phyloP scores from a whole-genome alignment of 306 rosid species.

The Cicer chorassanicum region DNA sequence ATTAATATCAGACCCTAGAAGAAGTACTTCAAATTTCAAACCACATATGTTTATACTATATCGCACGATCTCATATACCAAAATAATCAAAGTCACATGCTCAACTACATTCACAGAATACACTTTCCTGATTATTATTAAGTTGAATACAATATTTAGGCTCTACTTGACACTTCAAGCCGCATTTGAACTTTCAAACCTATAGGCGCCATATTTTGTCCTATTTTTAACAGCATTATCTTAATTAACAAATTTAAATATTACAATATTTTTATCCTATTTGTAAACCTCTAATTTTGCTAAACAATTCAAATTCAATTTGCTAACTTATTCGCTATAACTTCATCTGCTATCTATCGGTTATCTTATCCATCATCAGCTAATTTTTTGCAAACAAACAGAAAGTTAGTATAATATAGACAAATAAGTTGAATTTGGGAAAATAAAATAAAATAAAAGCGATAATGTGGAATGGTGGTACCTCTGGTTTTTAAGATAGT shows the following conservation, averaged over 20 bases:
- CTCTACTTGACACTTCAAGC: too few relatives aligned
- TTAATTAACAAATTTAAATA: too few relatives aligned
- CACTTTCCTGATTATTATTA: constrained; percentile 22
- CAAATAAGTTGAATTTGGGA: neutral
- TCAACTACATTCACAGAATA: constrained; percentile 33
- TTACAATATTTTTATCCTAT: too few relatives aligned
- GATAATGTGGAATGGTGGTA: constrained; percentile 7
- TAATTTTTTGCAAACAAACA: too few relatives aligned
- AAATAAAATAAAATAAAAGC: neutral
- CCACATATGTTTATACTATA: neutral
- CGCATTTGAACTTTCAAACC: too few relatives aligned
- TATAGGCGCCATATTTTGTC: too few relatives aligned
- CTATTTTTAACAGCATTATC: too few relatives aligned
- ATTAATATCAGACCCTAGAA: constrained; percentile 6
- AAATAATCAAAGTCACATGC: neutral
- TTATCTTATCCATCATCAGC: too few relatives aligned
- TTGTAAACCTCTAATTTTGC: too few relatives aligned
- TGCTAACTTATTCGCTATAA: too few relatives aligned
- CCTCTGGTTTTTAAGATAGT: constrained; percentile 78
- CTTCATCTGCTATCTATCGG: too few relatives aligned
- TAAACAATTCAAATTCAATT: too few relatives aligned
- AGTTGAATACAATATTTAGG: constrained; percentile 5
- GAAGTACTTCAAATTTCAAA: constrained; percentile 33
- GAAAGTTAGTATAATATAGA: neutral
- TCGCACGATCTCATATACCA: constrained; percentile 3